Base-by-base conservation (phyloP, 2,329 filamentous ascomycete species). In the Tolypocladium ovalisporum region DNA sequence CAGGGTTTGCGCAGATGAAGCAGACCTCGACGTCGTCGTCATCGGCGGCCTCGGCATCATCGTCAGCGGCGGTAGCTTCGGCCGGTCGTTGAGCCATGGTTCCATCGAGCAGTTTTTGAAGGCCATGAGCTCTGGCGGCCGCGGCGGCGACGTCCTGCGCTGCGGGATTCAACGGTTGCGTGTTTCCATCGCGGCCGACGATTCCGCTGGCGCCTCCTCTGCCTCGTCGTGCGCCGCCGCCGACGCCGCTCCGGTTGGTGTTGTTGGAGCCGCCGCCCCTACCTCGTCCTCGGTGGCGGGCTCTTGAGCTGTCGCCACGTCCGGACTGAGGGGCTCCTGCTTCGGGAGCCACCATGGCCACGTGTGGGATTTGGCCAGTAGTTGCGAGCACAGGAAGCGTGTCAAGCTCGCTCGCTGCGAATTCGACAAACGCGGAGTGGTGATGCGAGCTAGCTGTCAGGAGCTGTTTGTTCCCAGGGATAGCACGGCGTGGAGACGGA, bases 1-100 rank as follows among this genome's bases (percentile, higher is more conserved):
- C 87, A 2, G 87, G 84, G 62, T 92, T 96, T 57, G 94, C 93
- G 73, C 94, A 99, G 68, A 99, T 99, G 74, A 97, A 97, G 82
- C 94, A 99, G 60, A 97, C 82, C 61, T 97, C 91, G 32, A 80
- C 86, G 57, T 91, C 88, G 34, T 81, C 82, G 53, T 82, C 82
- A 3, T n/a, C n/a, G n/a, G 72, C 76, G 60, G 72, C 68, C 54
- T 64, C 68, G 54, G 60, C 62, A 13, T 66, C 66, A 47, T 66
- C 64, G 69, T 27, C 44, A 37, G 53, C 52, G 67, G 32, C 61
- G 29, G 34, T 67, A 59, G 34, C 68, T 63, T 58, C 68, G 59
- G 36, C 63, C 58, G 58, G 53, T 19, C 59, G 13, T 52, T 58
- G 12, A 22, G 47, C 29, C 2, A 29, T 19, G 29, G 62, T 56